Base-by-base conservation (phyloP, 139 green algal genomes). In the Astrephomene gubernaculifera region DNA sequence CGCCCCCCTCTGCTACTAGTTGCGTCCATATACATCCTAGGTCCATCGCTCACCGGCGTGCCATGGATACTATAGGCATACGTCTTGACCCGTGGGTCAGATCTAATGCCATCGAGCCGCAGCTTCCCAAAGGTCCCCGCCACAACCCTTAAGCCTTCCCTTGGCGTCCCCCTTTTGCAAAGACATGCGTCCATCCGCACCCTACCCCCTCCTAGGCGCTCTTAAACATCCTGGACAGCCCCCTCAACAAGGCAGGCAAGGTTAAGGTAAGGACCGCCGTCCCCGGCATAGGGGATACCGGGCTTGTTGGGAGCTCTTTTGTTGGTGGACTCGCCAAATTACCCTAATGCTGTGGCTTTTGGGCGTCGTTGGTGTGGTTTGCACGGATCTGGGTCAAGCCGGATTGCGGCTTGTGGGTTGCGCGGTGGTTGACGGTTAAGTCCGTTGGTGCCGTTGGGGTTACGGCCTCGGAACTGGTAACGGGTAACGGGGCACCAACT, bases 151-250 rank as follows among this genome's bases (percentile, higher is more conserved):
- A n/a, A n/a, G n/a, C n/a, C n/a, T n/a, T n/a, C n/a, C 52, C 33
- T 31, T 52, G 9, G 38, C n/a, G 12, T 25, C 31, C 12, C 12
- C 49, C 49, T 60, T 12, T 60, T 12, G 14, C 49, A 17, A 60
- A 12, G 14, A 60, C 49, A 12, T 60, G 12, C 12, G 14, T 60
- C 49, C 49, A 60, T 17, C 49, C 49, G 49, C 17, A 60, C 49
- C 17, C 49, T 17, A 60, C 49, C 49, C 49, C 14, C n/a, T 9
- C 65, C 5, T 74, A 98, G 95, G 94, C 96, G 25, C 88, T 99
- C 49, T 80, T 99, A 38, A 89, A 92, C 38, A 97, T 99, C 49
- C 89, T 99, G 53, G 97, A 99, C 91, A 98, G 93, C 83, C 97
- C 97, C 0, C 78, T 99, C 10, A 98, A 98, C 92, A 99, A 99